phyloP scores from a whole-genome alignment of 2,329 filamentous ascomycete species.

The Seiridium cupressi region DNA sequence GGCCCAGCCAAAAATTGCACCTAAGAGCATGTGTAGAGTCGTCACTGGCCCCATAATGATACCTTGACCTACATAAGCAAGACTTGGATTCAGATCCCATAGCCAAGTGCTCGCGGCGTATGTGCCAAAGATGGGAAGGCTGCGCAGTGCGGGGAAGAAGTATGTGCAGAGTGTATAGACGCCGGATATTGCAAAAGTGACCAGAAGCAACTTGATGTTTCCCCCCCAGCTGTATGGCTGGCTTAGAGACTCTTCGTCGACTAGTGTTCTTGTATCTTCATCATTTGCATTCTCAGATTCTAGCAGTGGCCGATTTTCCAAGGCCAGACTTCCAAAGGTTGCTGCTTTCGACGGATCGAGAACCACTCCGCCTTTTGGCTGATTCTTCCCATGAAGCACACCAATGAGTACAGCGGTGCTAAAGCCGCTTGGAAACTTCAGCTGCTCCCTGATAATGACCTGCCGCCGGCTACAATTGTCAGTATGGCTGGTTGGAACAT shows the following conservation, averaged over 20 bases:
- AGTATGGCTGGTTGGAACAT: background rate
- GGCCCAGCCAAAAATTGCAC: constrained; percentile 87
- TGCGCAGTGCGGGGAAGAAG: constrained; percentile 81
- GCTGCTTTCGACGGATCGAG: constrained; percentile 26
- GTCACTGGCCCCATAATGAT: constrained; percentile 98
- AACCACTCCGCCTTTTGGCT: constrained; percentile 27
- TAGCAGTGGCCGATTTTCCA: constrained; percentile 28
- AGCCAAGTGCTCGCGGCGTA: constrained; percentile 77
- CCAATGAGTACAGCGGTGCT: constrained; percentile 92
- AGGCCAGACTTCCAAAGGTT: constrained; percentile 29
- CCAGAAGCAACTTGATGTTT: constrained; percentile 53
- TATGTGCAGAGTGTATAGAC: constrained; percentile 80
- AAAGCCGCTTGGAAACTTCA: constrained; percentile 94
- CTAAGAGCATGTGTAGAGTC: constrained; percentile 91
- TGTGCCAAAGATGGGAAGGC: constrained; percentile 82
- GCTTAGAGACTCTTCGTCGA: constrained; percentile 22
- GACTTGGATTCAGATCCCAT: constrained; percentile 93
- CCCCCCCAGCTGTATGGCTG: constrained; percentile 37
- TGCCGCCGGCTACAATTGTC: constrained; percentile 61
- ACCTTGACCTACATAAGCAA: constrained; percentile 96
- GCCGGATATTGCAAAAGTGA: constrained; percentile 59
- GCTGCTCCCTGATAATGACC: constrained; percentile 87
- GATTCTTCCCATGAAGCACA: constrained; percentile 71
- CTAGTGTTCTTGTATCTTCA: constrained; percentile 14
- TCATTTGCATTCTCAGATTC: constrained; percentile 16